A percentile compares a stretch with the other conserved stretches of the same genome.
phyloP scores from a whole-genome alignment of 2,329 filamentous ascomycete species.

The Colletotrichum liaoningense region DNA sequence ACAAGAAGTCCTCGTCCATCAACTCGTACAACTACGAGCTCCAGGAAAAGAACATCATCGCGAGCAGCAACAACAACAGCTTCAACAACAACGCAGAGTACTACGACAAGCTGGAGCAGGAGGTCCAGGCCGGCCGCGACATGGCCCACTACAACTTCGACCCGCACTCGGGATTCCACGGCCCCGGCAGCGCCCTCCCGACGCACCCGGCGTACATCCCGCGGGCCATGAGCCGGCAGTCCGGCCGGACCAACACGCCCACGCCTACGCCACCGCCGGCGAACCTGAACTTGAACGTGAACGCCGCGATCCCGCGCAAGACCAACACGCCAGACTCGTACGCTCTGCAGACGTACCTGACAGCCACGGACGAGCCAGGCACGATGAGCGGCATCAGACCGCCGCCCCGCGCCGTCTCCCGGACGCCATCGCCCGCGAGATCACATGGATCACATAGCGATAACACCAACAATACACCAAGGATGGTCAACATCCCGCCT shows the following conservation, averaged over 20 bases:
- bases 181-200: constrained; percentile 50
- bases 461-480: neutral
- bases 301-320: constrained; percentile 12
- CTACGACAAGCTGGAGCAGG: constrained; percentile 52
- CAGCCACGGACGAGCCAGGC: no score
- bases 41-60: constrained; percentile 28
- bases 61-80: constrained; percentile 39
- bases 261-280: constrained; percentile 23
- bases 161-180: constrained; percentile 38
- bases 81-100: constrained; percentile 51
- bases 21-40: constrained; percentile 38
- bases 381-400: neutral
- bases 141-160: constrained; percentile 43
- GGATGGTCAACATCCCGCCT: constrained; percentile 35
- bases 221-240: constrained; percentile 45
- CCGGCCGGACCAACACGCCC: constrained; percentile 39
- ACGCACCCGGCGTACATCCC: constrained; percentile 63
- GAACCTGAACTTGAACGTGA: no score
- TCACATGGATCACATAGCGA: no score
- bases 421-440: constrained; percentile 4
- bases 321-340: constrained; percentile 46
- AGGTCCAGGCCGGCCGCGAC: constrained; percentile 32
- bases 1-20: constrained; percentile 42
- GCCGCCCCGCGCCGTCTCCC: constrained; percentile 27
- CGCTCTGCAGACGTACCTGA: constrained; percentile 49